phyloP scores from a whole-genome alignment of 495 filamentous ascomycete species.

The Xylaria telfairii region DNA sequence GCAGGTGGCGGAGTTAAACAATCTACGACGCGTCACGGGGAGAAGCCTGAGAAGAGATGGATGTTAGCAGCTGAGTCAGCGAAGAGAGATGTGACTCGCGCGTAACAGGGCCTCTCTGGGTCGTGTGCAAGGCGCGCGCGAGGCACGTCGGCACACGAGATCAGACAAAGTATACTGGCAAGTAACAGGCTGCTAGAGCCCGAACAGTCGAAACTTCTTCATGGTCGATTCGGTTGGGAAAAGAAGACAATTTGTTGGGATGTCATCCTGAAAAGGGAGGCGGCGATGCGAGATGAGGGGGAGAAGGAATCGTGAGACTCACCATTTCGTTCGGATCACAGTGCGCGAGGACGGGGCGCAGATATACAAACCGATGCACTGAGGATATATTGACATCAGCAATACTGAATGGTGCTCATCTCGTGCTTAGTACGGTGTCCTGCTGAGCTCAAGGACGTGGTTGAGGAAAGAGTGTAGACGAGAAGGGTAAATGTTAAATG shows the following conservation, averaged over 20 bases:
- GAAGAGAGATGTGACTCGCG: neutral
- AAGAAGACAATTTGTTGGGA: slow-evolving; percentile 79
- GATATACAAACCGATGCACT: neutral
- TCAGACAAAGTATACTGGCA: slow-evolving; percentile 98
- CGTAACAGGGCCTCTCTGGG: slow-evolving; percentile 12
- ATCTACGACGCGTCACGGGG: neutral
- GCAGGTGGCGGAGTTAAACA: neutral
- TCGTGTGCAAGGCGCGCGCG: neutral
- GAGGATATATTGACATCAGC: neutral
- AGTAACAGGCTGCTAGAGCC: slow-evolving; percentile 86
- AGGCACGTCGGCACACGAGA: slow-evolving; percentile 1
- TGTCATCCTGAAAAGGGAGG: slow-evolving; percentile 77
- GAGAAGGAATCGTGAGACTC: neutral
- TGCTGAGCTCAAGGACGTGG: no score
- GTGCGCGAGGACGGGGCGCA: neutral
- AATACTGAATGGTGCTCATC: neutral
- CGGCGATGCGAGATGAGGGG: slow-evolving; percentile 30
- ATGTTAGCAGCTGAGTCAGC: slow-evolving; percentile 12
- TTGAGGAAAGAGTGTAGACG: neutral
- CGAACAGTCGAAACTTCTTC: slow-evolving; percentile 76
- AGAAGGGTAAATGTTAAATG: neutral
- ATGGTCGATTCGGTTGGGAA: slow-evolving; percentile 93
- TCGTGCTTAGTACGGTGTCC: no score
- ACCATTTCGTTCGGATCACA: slow-evolving; percentile 13
- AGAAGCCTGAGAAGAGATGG: neutral